phyloP scores from a whole-genome alignment of 2,329 filamentous ascomycete species.

The Apiospora koreana region DNA sequence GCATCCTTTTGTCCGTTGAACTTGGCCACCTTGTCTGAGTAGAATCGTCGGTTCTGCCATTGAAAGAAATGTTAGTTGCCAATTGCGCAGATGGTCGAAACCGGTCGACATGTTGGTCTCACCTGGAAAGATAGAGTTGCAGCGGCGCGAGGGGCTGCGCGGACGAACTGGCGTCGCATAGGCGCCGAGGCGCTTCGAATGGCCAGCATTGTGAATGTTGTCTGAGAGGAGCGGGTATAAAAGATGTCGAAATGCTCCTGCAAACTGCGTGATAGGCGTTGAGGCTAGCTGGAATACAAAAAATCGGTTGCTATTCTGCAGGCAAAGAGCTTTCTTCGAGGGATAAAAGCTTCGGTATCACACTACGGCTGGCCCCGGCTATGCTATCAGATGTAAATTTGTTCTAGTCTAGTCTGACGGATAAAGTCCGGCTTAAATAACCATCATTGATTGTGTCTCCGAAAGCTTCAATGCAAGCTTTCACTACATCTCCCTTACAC shows the following conservation, averaged over 20 bases:
- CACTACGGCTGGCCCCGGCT: background rate
- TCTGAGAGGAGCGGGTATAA: slow-evolving; percentile 19
- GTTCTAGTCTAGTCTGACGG: background rate
- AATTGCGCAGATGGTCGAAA: slow-evolving; percentile 13
- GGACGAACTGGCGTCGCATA: slow-evolving; percentile 76
- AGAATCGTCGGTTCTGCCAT: slow-evolving; percentile 58
- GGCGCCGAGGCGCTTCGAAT: slow-evolving; percentile 76
- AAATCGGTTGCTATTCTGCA: background rate
- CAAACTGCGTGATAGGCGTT: slow-evolving; percentile 4
- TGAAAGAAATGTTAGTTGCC: slow-evolving; percentile 27
- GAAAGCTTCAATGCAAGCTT: background rate
- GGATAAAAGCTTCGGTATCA: slow-evolving; percentile 6
- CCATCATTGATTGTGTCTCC: background rate
- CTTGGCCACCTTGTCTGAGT: slow-evolving; percentile 74
- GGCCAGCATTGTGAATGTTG: slow-evolving; percentile 71
- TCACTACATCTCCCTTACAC: background rate
- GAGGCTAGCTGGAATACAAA: slow-evolving; percentile 4
- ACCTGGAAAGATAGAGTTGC: slow-evolving; percentile 58
- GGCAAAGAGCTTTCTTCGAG: slow-evolving; percentile 4
- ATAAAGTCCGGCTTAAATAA: background rate
- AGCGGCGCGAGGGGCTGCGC: slow-evolving; percentile 62
- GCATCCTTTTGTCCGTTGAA: slow-evolving; percentile 89
- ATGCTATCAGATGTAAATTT: slow-evolving; percentile 9
- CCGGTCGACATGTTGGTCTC: slow-evolving; percentile 30
- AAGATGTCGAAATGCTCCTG: slow-evolving; percentile 16